These are phyloP conservation scores for Camellia lanceoleosa DNA, from an alignment of 148 eudicot species.

Conservation along the genomic window DNA sequence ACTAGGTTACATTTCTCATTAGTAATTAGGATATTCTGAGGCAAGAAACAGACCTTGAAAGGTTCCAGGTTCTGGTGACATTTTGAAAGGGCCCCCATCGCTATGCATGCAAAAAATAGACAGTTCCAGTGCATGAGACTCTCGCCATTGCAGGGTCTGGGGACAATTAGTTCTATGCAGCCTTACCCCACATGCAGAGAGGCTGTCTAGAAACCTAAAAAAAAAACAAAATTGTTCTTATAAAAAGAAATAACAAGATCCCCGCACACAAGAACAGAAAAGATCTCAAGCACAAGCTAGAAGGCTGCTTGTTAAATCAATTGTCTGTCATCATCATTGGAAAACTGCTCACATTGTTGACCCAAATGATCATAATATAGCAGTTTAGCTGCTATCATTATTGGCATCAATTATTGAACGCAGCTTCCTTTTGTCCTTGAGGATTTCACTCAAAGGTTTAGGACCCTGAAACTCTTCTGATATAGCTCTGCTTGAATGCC, in stretches of 20 bases:
- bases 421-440: constrained; percentile 33
- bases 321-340: neutral
- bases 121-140: no score
- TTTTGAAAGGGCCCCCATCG: neutral
- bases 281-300: constrained; percentile 1
- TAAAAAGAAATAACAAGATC: neutral
- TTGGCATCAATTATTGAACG: constrained; percentile 18
- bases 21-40: neutral
- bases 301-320: neutral
- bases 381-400: constrained; percentile 17
- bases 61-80: neutral
- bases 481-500: constrained; percentile 12
- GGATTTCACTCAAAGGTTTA: constrained; percentile 46
- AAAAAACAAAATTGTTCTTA: neutral
- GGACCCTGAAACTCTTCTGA: constrained; percentile 42
- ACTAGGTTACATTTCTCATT: constrained; percentile 4
- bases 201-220: neutral
- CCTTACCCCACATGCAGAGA: no score
- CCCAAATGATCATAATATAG: neutral
- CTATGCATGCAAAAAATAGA: no score
- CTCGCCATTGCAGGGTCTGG: no score
- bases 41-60: neutral
- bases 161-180: no score
- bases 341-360: constrained; percentile 4
- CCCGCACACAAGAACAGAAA: neutral